Evolutionary conservation across 176 grass and related monocot species (phyloP).

Genomic region (Oryza glumipatula): DNA sequence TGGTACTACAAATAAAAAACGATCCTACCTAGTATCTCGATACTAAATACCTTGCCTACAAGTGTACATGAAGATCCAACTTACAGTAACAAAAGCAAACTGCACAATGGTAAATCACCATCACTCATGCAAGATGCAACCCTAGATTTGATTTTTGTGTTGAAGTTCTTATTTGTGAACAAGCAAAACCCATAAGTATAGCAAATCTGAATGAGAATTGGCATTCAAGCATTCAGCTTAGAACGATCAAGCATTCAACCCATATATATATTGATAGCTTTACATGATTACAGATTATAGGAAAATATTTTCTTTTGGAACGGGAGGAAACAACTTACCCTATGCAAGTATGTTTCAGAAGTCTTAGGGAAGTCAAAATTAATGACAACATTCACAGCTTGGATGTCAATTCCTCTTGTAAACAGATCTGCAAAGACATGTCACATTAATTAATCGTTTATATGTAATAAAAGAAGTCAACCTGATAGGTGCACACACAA

Average conservation of each 20-base stretch:
- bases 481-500: neutral
- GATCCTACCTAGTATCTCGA: too few species aligned
- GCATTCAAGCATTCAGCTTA: neutral
- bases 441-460: neutral
- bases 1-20: too few species aligned
- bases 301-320: neutral
- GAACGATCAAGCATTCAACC: neutral
- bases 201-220: neutral
- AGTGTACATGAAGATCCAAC: neutral
- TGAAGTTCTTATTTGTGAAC: neutral
- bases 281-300: neutral
- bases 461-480: neutral
- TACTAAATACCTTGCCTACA: neutral
- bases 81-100: neutral
- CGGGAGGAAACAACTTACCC: constrained; percentile 50
- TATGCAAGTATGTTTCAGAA: constrained; percentile 90
- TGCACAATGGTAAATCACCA: neutral
- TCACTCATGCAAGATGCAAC: neutral
- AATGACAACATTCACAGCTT: constrained; percentile 96
- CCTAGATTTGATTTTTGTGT: neutral
- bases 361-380: constrained; percentile 97
- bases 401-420: constrained; percentile 96
- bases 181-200: neutral
- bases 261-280: neutral
- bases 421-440: constrained; percentile 74